Percentiles rank a stretch among this genome's conserved stretches.
Conservation (phyloP, 1,139 yeast genomes). For the Zygosaccharomyces pseudobailii region DNA sequence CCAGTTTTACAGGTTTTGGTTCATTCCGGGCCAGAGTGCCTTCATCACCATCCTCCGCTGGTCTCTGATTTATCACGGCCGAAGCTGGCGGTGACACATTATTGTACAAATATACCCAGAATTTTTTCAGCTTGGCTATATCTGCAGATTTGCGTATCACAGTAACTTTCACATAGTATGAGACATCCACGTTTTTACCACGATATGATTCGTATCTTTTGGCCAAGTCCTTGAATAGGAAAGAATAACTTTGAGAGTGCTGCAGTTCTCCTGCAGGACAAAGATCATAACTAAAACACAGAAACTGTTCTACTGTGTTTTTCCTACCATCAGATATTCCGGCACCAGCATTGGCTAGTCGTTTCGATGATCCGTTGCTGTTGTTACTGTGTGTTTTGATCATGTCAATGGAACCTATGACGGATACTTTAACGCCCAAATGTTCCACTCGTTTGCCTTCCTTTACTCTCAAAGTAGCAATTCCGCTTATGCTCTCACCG, state of each 20-base stretch:
- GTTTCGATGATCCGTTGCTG: conserved; percentile 9
- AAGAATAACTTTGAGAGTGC: conserved; percentile 80
- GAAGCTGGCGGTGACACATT: conserved; percentile 30
- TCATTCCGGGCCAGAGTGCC: conserved; percentile 22
- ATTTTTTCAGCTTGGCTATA: conserved; percentile 64
- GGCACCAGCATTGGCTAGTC: conserved; percentile 34
- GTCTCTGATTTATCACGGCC: conserved; percentile 3
- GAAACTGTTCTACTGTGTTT: conserved; percentile 56
- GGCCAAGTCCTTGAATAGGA: conserved; percentile 88
- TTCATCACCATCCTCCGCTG: conserved; percentile 2
- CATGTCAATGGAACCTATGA: conserved; percentile 79
- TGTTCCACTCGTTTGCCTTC: conserved; percentile 92
- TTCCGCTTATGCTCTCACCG: conserved; percentile 87
- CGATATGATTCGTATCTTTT: conserved; percentile 90
- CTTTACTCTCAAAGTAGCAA: conserved; percentile 77
- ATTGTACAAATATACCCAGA: conserved; percentile 76
- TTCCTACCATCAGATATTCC: conserved; percentile 25
- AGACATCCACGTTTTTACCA: conserved; percentile 77
- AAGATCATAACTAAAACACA: conserved; percentile 84
- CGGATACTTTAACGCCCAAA: conserved; percentile 79
- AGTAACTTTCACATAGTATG: conserved; percentile 82
- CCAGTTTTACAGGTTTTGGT: conserved; percentile 72
- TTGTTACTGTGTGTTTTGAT: conserved; percentile 33
- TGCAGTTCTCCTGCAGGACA: conserved; percentile 85
- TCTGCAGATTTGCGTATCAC: conserved; percentile 77